phyloP scores from a whole-genome alignment of 1,284 basidiomycete species.

The Peniophora sp. region DNA sequence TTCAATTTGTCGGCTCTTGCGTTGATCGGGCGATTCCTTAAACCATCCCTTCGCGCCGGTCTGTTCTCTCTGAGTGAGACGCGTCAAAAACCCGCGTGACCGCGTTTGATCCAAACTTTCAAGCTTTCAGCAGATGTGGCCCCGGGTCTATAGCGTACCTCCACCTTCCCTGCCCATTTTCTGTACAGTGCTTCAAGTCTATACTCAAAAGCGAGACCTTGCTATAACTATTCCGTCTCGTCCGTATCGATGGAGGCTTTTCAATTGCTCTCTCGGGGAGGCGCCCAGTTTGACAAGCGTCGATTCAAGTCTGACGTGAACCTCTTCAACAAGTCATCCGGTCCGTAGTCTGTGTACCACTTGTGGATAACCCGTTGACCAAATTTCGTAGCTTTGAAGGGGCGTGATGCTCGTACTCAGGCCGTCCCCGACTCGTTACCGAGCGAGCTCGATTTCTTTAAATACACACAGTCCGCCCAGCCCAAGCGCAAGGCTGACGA shows the following conservation, averaged over 20 bases:
- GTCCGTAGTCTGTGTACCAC: background rate
- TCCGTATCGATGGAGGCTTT: constrained; percentile 21
- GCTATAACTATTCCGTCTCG: too few species aligned
- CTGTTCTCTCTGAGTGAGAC: too few species aligned
- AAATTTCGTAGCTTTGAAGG: constrained; percentile 15
- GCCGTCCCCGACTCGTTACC: constrained; percentile 50
- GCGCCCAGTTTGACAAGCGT: constrained; percentile 71
- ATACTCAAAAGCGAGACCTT: too few species aligned
- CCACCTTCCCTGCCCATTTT: background rate
- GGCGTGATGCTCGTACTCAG: constrained; percentile 14
- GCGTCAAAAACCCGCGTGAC: too few species aligned
- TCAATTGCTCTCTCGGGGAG: constrained; percentile 37
- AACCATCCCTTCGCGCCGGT: too few species aligned
- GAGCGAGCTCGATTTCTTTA: constrained; percentile 82
- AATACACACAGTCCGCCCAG: constrained; percentile 56
- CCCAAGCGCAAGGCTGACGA: constrained; percentile 30
- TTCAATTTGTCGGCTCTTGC: too few species aligned
- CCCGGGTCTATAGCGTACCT: background rate
- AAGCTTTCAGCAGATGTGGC: too few species aligned
- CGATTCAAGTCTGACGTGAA: constrained; percentile 67
- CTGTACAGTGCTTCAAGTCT: too few species aligned
- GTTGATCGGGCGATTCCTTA: too few species aligned
- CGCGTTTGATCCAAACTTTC: too few species aligned
- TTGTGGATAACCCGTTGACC: background rate
- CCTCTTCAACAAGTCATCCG: constrained; percentile 46